Base-by-base conservation (phyloP, 495 filamentous ascomycete species). In the Penicillium macrosclerotiorum region DNA sequence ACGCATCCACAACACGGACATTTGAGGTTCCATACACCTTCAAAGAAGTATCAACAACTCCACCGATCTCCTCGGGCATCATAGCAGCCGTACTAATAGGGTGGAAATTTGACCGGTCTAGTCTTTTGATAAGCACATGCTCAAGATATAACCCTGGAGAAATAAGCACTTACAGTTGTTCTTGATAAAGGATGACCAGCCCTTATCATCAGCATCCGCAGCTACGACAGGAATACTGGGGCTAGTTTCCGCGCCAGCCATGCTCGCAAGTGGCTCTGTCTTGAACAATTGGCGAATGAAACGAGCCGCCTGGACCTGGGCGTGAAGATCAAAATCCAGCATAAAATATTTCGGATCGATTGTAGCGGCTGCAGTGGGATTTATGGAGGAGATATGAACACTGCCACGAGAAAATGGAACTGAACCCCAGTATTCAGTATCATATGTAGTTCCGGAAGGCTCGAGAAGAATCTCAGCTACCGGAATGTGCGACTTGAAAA, bases 301-400 rank as follows among this genome's bases (percentile, higher is more conserved):
- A 12, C 57, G 44, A 4, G 64, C 64, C 2, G 64, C 47, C 11
- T 42, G 37, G n/a, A 53, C 38, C 37, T 68, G 59, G 6, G 47
- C 38, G 2, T 76, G 67, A 25, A 73, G 6, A 47, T 84, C 81
- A 12, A 76, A 55, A 1, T 72, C 67, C 42, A 83, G 58, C 39
- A 69, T 64, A 51, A 78, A 71, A 52, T 79, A 84, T 13, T 67
- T 73, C 1, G 79, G 78, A 44, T 84, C 73, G 48, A 79, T 75
- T 1, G 47, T 29, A 0, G 80, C 75, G n/a, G 63, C 39, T 4
- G 46, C 54, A 0, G 30, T 33, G 0, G 69, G 47, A 34, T 76
- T 59, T 5, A 63, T 27, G 7, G 68, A 69, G 0, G 53, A 50
- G 37, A 82, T 79, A 52, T 84, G 81, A 37, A 83, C 71, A 29